A percentile compares a stretch with the other conserved stretches of the same genome.
phyloP scores from a whole-genome alignment of 176 grass and related monocot genomes.

The Dendrocalamus sinicus region DNA sequence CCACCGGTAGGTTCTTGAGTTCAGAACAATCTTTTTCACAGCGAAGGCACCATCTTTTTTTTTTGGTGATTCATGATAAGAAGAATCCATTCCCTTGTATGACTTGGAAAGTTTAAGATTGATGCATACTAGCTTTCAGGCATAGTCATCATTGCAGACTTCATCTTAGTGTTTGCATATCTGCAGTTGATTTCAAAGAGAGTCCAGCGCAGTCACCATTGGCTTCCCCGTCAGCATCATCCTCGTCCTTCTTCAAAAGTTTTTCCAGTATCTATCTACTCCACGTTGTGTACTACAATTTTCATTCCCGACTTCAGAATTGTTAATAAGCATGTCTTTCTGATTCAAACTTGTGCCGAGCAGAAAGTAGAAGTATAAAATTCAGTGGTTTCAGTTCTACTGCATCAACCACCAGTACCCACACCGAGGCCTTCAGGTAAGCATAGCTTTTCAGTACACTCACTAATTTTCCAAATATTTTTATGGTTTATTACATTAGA shows the following conservation, averaged over 20 bases:
- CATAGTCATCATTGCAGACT: not conserved
- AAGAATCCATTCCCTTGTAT: not conserved
- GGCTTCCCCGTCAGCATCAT: conserved; percentile 38
- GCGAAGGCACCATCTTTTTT: not conserved
- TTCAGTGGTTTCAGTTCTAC: conserved; percentile 44
- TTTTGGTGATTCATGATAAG: not conserved
- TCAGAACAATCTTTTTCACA: not conserved
- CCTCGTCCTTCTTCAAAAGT: conserved; percentile 59
- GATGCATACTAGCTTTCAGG: not conserved
- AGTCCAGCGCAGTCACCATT: conserved; percentile 8
- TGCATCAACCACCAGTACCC: conserved; percentile 28
- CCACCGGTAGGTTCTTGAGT: conserved; percentile 33
- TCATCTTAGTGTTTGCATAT: not conserved
- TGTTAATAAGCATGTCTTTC: not conserved
- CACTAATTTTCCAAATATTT: not conserved
- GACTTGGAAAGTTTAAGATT: not conserved
- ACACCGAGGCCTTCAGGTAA: conserved; percentile 55
- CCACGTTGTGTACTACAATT: not conserved
- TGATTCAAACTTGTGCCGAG: conserved; percentile 28
- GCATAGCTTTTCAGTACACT: not conserved
- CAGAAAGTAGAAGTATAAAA: conserved; percentile 44
- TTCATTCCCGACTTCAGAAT: not conserved
- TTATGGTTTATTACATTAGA: not conserved
- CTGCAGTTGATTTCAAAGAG: conserved; percentile 46
- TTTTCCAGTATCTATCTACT: conserved; percentile 33